Evolutionary conservation across 768 basidiomycete species (phyloP), one percentile per base, ranked within the genome.

Genomic region (Cystofilobasidium bisporidii): DNA sequence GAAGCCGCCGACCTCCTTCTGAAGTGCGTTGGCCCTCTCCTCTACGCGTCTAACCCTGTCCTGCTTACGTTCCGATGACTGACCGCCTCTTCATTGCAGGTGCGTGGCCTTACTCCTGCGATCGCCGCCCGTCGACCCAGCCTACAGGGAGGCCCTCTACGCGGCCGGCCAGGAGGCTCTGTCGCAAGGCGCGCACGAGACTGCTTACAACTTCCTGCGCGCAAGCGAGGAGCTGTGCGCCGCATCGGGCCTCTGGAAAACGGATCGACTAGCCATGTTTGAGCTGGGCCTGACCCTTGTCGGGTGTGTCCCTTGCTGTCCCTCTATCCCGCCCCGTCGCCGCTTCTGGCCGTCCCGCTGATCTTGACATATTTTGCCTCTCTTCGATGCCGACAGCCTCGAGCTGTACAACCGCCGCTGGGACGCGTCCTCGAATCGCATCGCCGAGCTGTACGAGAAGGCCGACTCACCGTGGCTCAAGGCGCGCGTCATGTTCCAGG

Each of bases 161-260:
- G 82, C 86, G 61, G 86, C 86, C 26, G 86, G 85, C 1, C 85
- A 87, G 71, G 83, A 85, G 43, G 85, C 87, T 8, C 83, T 85
- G 80, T 81, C 82, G 11, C 81, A 86, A 61, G 87, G 87, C 28
- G 87, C 87, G 41, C 86, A 87, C 72, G 87, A 88, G 33, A 58
- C 61, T 24, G 67, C 67, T 3, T 60, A 62, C 45, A 22, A 53
- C 11, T 63, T 62, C 24, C 26, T 63, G 28, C 30, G 45, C 14
- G 61, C 61, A 20, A 45, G 50, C n/a, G 33, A 63, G 24, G 9
- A 63, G 36, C 61, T 68, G 33, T 18, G 53, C 30, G 40, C 45
- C 8, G 60, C 26, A 20, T 30, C 40, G 5, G 60, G 45, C 11
- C 12, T 41, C 2, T 57, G 55, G 65, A 10, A 28, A 59, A 60